Evolutionary conservation across 129 eudicot species (phyloP).

Genomic region (Centella asiatica): DNA sequence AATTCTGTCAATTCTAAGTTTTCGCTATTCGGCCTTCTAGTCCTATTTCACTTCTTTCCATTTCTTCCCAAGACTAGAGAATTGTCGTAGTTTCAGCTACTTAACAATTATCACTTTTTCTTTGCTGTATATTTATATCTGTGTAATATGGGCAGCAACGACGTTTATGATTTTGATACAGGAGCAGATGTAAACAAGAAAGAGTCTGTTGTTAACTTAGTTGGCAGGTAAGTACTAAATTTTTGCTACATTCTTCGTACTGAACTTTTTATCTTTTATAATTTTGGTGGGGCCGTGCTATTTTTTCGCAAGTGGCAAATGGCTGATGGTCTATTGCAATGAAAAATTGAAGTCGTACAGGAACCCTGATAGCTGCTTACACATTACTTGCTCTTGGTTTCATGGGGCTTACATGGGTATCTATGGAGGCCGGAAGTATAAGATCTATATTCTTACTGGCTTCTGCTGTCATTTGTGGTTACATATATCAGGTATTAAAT

Average conservation of each 20-base stretch:
- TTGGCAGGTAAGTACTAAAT: slow-evolving; percentile 45
- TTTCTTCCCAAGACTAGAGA: background rate
- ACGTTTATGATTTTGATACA: slow-evolving; percentile 90
- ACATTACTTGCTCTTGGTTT: slow-evolving; percentile 53
- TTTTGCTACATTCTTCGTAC: background rate
- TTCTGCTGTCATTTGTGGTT: slow-evolving; percentile 57
- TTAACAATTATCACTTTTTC: background rate
- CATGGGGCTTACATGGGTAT: slow-evolving; percentile 53
- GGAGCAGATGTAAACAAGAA: slow-evolving; percentile 88
- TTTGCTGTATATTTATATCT: slow-evolving; percentile 6
- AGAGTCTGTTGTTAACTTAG: slow-evolving; percentile 81
- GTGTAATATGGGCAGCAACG: slow-evolving; percentile 71
- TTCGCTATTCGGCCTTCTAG: background rate
- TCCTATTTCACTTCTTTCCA: background rate
- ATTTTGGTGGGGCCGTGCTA: background rate
- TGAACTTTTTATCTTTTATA: background rate
- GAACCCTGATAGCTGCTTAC: slow-evolving; percentile 60
- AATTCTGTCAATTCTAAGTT: slow-evolving; percentile 2
- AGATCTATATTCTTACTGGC: slow-evolving; percentile 55
- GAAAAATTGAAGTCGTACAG: slow-evolving; percentile 49
- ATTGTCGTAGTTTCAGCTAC: background rate
- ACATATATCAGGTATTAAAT: slow-evolving; percentile 72
- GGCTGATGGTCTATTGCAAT: slow-evolving; percentile 6
- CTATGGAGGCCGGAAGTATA: slow-evolving; percentile 50
- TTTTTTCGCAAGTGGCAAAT: background rate